Percentiles rank a stretch among this genome's conserved stretches.
These are phyloP conservation scores for Auricularia cornea DNA, from an alignment of 768 basidiomycete genomes.

Conservation along the genomic window DNA sequence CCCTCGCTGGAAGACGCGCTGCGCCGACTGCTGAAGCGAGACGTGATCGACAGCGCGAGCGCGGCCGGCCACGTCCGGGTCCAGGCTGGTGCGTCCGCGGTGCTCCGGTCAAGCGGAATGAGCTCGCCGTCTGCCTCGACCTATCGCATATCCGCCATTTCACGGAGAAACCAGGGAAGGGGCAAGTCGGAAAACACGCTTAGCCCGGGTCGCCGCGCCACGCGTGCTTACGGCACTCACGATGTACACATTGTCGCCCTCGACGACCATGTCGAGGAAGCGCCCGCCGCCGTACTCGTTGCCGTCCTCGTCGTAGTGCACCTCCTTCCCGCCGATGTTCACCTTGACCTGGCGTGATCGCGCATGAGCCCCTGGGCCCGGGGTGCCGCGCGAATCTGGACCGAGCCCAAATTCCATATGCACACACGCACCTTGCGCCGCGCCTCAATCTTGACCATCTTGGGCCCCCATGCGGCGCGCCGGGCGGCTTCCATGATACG, in stretches of 20 bases:
- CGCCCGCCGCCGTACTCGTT: constrained; percentile 35
- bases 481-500: constrained; percentile 53
- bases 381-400: not conserved
- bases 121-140: constrained; percentile 52
- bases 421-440: constrained; percentile 54
- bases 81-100: constrained; percentile 50
- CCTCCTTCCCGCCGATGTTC: constrained; percentile 45
- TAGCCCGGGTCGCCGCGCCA: not conserved
- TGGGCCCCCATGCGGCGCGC: constrained; percentile 74
- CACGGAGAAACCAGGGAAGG: not conserved
- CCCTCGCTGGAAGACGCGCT: not conserved
- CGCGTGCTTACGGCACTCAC: constrained; percentile 32
- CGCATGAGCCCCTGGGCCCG: constrained; percentile 3
- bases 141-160: constrained; percentile 27
- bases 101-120: constrained; percentile 49
- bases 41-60: constrained; percentile 30
- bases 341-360: constrained; percentile 52
- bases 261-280: constrained; percentile 75
- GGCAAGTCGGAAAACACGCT: not conserved
- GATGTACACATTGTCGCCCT: constrained; percentile 64
- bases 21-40: constrained; percentile 8
- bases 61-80: constrained; percentile 62
- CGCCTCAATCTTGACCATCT: constrained; percentile 52
- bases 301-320: constrained; percentile 48
- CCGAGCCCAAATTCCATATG: not conserved